Conservation (phyloP, 371 early-diverging fungal species). For the Apophysomyces trapeziformis region DNA sequence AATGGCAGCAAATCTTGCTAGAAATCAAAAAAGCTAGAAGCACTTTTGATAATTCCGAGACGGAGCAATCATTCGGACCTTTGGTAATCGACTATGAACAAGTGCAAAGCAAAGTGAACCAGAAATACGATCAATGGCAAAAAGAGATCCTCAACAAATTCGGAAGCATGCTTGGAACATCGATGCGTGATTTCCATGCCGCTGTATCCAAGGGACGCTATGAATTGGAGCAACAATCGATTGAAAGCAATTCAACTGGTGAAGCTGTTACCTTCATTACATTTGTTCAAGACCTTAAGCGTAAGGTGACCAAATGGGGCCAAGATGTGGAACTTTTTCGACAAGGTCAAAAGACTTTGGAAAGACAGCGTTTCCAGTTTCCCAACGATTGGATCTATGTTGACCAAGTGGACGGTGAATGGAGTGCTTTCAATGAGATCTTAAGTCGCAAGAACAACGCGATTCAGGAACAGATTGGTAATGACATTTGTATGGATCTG, state of each 20-base stretch:
- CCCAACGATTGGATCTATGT: conserved; percentile 94
- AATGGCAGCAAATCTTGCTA: conserved; percentile 93
- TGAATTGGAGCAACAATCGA: conserved; percentile 89
- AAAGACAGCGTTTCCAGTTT: conserved; percentile 93
- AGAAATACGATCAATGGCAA: conserved; percentile 98
- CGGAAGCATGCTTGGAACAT: conserved; percentile 78
- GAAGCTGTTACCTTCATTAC: conserved; percentile 95
- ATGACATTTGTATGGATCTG: conserved; percentile 5
- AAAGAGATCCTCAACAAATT: conserved; percentile 93
- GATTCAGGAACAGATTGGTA: conserved; percentile 92
- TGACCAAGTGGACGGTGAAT: conserved; percentile 97
- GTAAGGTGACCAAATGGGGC: conserved; percentile 84
- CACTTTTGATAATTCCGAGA: conserved; percentile 96
- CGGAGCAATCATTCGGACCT: conserved; percentile 86
- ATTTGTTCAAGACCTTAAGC: conserved; percentile 95
- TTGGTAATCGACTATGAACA: conserved; percentile 94
- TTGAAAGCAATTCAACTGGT: conserved; percentile 84
- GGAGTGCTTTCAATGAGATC: conserved; percentile 96
- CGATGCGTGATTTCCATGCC: conserved; percentile 87
- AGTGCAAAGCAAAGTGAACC: conserved; percentile 97
- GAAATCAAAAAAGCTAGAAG: conserved; percentile 94
- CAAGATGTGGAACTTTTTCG: conserved; percentile 86
- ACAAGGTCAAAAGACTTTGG: conserved; percentile 91
- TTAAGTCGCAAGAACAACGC: conserved; percentile 87
- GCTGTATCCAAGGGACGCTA: conserved; percentile 79